Evolutionary conservation across 1,284 basidiomycete genomes (phyloP).

Genomic region (Sanghuangporus weigelae): DNA sequence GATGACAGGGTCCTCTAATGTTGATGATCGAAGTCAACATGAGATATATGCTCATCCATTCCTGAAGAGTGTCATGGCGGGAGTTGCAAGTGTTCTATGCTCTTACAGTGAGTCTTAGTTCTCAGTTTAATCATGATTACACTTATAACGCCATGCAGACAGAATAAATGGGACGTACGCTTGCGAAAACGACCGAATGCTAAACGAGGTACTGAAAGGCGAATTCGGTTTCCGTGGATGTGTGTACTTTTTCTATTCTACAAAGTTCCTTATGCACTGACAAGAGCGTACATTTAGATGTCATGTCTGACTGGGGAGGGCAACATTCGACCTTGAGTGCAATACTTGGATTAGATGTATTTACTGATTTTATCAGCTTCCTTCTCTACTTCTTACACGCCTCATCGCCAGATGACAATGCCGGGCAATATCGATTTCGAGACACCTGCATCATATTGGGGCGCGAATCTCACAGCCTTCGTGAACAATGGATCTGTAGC

Average conservation of each 20-base stretch:
- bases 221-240: conserved; percentile 80
- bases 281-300: conserved; percentile 27
- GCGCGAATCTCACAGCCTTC: conserved; percentile 57
- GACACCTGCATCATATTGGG: conserved; percentile 49
- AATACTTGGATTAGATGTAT: conserved; percentile 63
- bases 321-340: conserved; percentile 52
- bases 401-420: conserved; percentile 40
- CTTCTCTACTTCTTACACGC: background rate
- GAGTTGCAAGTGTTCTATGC: conserved; percentile 76
- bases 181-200: conserved; percentile 70
- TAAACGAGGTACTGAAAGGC: conserved; percentile 76
- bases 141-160: conserved; percentile 29
- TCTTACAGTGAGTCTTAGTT: conserved; percentile 43
- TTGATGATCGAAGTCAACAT: conserved; percentile 75
- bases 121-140: background rate
- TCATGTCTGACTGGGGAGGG: conserved; percentile 69
- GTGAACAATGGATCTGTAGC: conserved; percentile 69
- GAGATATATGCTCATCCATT: conserved; percentile 73
- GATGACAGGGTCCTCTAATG: conserved; percentile 50
- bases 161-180: conserved; percentile 73
- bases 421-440: conserved; percentile 35
- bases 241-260: conserved; percentile 19
- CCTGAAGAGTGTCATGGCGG: conserved; percentile 70
- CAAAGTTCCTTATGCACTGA: background rate
- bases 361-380: conserved; percentile 16